Conservation (phyloP, 768 basidiomycete species). For the Sistotremastrum niveocremeum region DNA sequence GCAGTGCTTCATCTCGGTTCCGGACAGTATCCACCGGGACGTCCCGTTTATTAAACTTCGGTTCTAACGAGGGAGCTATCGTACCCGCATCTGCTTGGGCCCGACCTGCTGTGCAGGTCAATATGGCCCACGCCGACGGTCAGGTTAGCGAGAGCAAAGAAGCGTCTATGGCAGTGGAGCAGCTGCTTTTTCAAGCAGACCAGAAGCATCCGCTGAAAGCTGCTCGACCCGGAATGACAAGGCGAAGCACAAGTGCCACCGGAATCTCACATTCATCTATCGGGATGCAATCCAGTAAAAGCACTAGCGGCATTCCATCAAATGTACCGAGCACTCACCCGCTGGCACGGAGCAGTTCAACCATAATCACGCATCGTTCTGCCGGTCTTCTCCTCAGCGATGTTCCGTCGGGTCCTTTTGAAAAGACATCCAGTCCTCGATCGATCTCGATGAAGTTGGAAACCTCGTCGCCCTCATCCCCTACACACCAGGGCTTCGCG, state of each 20-base stretch:
- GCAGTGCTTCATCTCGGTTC: no score
- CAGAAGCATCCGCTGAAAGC: neutral
- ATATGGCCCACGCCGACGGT: constrained; percentile 35
- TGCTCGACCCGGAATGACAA: neutral
- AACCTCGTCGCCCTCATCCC: constrained; percentile 9
- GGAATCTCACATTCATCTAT: constrained; percentile 1
- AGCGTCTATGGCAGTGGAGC: constrained; percentile 26
- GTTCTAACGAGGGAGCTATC: constrained; percentile 6
- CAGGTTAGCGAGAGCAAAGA: constrained; percentile 26
- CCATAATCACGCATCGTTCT: neutral
- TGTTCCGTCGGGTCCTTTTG: neutral
- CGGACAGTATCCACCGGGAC: no score
- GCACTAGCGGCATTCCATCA: neutral
- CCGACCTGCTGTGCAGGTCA: constrained; percentile 46
- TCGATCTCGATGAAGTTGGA: neutral
- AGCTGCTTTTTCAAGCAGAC: constrained; percentile 18
- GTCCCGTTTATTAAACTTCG: no score
- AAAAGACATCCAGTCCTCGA: neutral
- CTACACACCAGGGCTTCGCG: constrained; percentile 16
- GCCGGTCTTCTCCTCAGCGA: neutral
- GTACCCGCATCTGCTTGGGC: constrained; percentile 34
- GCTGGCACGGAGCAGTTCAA: neutral
- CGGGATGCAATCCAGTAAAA: neutral
- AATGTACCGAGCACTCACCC: neutral
- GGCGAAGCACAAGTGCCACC: neutral